Base-by-base conservation (phyloP, 208 protist species). In the Acanthamoeba triangularis region DNA sequence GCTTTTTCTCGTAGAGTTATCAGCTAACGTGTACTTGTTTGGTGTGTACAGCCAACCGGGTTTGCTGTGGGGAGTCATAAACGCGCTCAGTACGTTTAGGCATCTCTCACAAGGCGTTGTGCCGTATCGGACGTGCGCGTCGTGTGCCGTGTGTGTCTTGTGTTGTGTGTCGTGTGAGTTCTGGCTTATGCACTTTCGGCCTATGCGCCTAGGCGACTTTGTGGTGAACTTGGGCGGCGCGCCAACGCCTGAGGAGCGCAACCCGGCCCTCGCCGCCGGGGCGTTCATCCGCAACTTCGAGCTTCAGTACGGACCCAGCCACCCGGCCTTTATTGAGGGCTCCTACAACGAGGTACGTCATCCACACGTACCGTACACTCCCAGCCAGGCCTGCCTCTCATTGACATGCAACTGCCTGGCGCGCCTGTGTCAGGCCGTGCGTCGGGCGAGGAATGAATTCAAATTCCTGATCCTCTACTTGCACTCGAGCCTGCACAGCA, bases 381-480 rank as follows among this genome's bases (percentile, higher is more conserved):
- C 14, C 28, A 4, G n/a, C 28, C 28, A 14, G 16, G 4, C 5
- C 63, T 3, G 3, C 20, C 5, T 72, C 63, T 72, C 63, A n/a
- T n/a, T n/a, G n/a, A n/a, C n/a, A n/a, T n/a, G n/a, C n/a, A n/a
- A n/a, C n/a, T n/a, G 63, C 20, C n/a, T 72, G 63, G 4, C 11
- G 49, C 49, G 49, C 49, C 49, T 72, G 20, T 18, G 20, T 41
- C 72, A 80, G 76, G 84, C 84, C 30, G 59, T 90, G 33, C 49
- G 84, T 30, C 2, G 54, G 84, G 90, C 90, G 18, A 78, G 72
- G 11, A 61, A 7, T 16, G 90, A 94, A 44, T 94, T 94, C 72
- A 78, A 47, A 7, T 94, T 94, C 63, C 90, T 94, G 16, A 78
- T 94, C 20, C 5, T 94, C 14, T 94, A 94, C 54, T 63, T 94